Evolutionary conservation across 1,284 basidiomycete species (phyloP).

Genomic region (Naganishia sp.): DNA sequence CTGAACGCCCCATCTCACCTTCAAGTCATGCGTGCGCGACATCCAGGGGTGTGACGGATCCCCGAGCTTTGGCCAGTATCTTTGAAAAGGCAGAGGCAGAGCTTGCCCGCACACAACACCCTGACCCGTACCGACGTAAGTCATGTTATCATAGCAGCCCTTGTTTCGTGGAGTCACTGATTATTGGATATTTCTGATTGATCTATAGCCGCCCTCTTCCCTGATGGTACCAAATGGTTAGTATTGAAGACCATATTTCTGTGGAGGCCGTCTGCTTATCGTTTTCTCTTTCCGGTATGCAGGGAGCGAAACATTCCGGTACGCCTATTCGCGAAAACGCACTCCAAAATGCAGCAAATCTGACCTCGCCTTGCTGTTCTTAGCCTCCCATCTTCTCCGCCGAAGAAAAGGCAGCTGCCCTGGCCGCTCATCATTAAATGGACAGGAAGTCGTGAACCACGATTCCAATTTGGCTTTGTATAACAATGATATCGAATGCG

Average conservation of each 20-base stretch:
- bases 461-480: conserved; percentile 8
- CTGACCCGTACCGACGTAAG: conserved; percentile 88
- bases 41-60: conserved; percentile 77
- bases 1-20: neutral
- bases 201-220: conserved; percentile 66
- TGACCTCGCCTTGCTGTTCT: neutral
- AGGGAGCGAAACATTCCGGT: conserved; percentile 56
- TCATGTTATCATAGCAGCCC: conserved; percentile 33
- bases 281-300: conserved; percentile 3
- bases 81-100: conserved; percentile 78
- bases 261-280: conserved; percentile 16
- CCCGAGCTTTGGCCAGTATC: conserved; percentile 76
- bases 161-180: conserved; percentile 31
- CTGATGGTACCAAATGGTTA: conserved; percentile 86
- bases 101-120: conserved; percentile 70
- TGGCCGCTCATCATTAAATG: conserved; percentile 38
- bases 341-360: conserved; percentile 9
- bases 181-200: neutral
- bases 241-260: conserved; percentile 39
- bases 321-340: conserved; percentile 33
- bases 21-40: neutral
- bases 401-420: conserved; percentile 46
- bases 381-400: conserved; percentile 51
- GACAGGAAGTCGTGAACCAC: conserved; percentile 1
- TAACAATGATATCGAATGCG: conserved; percentile 11